Base-by-base conservation (phyloP, 1,139 yeast genomes). In the Debaryomycetaceae sp. region DNA sequence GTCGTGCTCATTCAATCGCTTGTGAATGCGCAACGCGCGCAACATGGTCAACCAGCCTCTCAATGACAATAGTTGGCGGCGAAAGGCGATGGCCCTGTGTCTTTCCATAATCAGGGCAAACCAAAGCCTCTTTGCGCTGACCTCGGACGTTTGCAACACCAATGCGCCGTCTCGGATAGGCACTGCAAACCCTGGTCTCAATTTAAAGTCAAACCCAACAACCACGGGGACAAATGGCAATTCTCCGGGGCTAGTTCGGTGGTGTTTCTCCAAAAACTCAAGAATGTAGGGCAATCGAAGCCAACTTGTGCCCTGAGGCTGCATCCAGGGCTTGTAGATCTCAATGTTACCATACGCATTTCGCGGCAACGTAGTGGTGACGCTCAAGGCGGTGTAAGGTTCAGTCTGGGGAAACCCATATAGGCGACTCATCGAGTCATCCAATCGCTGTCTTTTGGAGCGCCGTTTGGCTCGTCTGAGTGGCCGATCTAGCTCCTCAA, bases 181-280 rank as follows among this genome's bases (percentile, higher is more conserved):
- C 2, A 54, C 44, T 0, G 65, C 65, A 28, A 43, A 43, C 3
- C 59, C 58, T 2, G 44, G 39, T 32, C 51, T 49, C 2, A 48
- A 37, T 11, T 41, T 44, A 38, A 59, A 60, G 10, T 40, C 43
- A 34, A 62, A 62, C 0, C 68, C 68, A 6, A 48, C 48, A 1
- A 62, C 65, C 2, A 62, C 67, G 1, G 67, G 57, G 7, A 58
- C 61, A 39, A 34, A 60, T n/a, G n/a, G n/a, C n/a, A n/a, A n/a
- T n/a, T n/a, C n/a, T 5, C 51, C 45, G 1, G 58, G 17, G 5
- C 17, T 11, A 6, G 17, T 11, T 9, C 37, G 3, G 25, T 17
- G 4, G 34, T 38, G 2, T 23, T 16, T 36, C 10, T 26, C 29
- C 4, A 60, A 36, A 5, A 56, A 49, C 6, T 30, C 29, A 28